A percentile compares a stretch with the other conserved stretches of the same genome.
These are phyloP conservation scores for Colletotrichum truncatum DNA, from an alignment of 2,329 filamentous ascomycete genomes.

Conservation along the genomic window DNA sequence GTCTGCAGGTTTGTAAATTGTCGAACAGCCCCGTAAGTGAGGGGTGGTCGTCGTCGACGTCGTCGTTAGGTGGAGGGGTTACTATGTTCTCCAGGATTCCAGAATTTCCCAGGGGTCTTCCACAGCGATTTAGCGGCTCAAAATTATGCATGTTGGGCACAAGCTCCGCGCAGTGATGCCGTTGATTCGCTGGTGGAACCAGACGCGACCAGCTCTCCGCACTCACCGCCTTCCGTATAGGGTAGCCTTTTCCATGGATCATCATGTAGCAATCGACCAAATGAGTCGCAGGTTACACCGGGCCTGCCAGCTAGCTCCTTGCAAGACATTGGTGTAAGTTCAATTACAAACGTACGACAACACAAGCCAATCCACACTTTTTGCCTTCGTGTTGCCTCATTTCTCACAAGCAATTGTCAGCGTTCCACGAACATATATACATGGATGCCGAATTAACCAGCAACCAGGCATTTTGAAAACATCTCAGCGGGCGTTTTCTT, in stretches of 20 bases:
- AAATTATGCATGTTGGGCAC: slow-evolving; percentile 24
- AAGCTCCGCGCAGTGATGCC: background rate
- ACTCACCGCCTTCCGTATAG: slow-evolving; percentile 13
- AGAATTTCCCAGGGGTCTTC: slow-evolving; percentile 31
- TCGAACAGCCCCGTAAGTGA: slow-evolving; percentile 15
- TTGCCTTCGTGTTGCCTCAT: slow-evolving; percentile 5
- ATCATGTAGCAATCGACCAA: background rate
- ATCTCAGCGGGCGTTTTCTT: background rate
- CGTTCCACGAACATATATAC: background rate
- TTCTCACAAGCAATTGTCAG: background rate
- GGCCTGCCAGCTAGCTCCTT: slow-evolving; percentile 8
- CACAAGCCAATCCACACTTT: slow-evolving; percentile 1
- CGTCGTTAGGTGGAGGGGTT: slow-evolving; percentile 28
- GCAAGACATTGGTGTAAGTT: slow-evolving; percentile 11
- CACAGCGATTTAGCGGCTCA: slow-evolving; percentile 20
- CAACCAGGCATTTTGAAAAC: slow-evolving; percentile 12
- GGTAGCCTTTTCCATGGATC: background rate
- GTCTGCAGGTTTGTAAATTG: slow-evolving; percentile 14
- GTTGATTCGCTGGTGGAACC: background rate
- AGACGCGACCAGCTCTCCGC: background rate
- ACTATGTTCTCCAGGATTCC: slow-evolving; percentile 33
- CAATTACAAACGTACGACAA: slow-evolving; percentile 18
- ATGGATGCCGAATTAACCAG: background rate
- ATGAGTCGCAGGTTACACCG: background rate
- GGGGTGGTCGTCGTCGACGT: slow-evolving; percentile 19